phyloP scores from a whole-genome alignment of 106 monocot genomes.

The Cymbidium sinense region DNA sequence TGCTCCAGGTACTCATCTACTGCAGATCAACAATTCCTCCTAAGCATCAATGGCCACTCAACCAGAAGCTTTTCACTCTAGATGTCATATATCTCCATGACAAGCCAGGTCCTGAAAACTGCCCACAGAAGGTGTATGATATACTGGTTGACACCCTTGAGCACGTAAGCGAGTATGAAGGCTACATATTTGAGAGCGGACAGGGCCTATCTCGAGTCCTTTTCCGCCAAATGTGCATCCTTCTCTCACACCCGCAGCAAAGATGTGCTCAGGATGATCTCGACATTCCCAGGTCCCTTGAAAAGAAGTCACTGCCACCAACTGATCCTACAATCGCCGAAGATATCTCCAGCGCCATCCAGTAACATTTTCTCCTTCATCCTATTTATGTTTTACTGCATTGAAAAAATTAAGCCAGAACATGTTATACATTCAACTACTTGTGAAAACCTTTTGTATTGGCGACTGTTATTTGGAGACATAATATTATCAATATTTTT shows the following conservation, averaged over 20 bases:
- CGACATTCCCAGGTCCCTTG: constrained; percentile 62
- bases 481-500: too few relatives aligned
- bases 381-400: too few relatives aligned
- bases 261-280: constrained; percentile 77
- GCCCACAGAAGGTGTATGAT: constrained; percentile 83
- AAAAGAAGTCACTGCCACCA: constrained; percentile 28
- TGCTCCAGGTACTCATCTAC: constrained; percentile 77
- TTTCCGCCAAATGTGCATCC: constrained; percentile 49
- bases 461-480: too few relatives aligned
- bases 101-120: constrained; percentile 84
- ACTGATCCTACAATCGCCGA: constrained; percentile 19
- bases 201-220: constrained; percentile 49
- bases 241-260: constrained; percentile 74
- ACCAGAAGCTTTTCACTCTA: constrained; percentile 71
- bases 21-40: constrained; percentile 68
- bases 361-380: constrained; percentile 9
- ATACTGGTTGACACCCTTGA: constrained; percentile 71
- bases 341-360: constrained; percentile 20
- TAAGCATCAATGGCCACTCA: constrained; percentile 64
- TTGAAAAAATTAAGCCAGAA: too few relatives aligned
- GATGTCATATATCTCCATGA: constrained; percentile 90
- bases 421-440: too few relatives aligned
- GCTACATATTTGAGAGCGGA: constrained; percentile 84
- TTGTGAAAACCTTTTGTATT: too few relatives aligned
- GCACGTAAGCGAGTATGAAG: constrained; percentile 78